These are phyloP conservation scores for Pythium phragmitis DNA, from an alignment of 352 stramenopile genomes.

Conservation along the genomic window DNA sequence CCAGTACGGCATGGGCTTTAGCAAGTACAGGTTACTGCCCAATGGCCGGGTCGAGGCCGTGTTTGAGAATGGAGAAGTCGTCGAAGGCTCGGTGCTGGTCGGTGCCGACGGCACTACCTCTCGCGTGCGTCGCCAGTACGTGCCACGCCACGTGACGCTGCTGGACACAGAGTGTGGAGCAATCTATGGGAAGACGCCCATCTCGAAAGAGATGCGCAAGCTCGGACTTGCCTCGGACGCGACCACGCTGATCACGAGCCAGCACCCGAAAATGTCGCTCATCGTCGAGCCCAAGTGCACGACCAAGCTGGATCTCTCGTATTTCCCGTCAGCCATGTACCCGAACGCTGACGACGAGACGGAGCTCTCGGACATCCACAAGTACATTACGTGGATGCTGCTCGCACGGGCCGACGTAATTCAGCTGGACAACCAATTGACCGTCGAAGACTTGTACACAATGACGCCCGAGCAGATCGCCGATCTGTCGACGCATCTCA, in stretches of 20 bases:
- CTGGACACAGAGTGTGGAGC: slow-evolving; percentile 62
- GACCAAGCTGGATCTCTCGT: slow-evolving; percentile 33
- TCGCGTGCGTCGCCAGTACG: slow-evolving; percentile 56
- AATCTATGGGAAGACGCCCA: slow-evolving; percentile 67
- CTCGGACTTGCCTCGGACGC: slow-evolving; percentile 48
- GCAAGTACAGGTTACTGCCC: slow-evolving; percentile 37
- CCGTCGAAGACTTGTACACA: slow-evolving; percentile 41
- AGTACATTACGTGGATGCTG: slow-evolving; percentile 69
- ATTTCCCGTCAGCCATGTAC: slow-evolving; percentile 18
- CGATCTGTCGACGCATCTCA: slow-evolving; percentile 48
- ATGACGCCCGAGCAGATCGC: slow-evolving; percentile 49
- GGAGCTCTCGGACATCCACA: slow-evolving; percentile 34
- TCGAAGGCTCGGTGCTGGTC: slow-evolving; percentile 50
- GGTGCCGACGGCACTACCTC: slow-evolving; percentile 63
- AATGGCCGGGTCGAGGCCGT: slow-evolving; percentile 51
- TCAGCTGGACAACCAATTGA: slow-evolving; percentile 28
- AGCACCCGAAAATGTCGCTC: slow-evolving; percentile 49
- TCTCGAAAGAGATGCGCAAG: slow-evolving; percentile 35
- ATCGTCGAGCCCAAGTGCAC: slow-evolving; percentile 51
- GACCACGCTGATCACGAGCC: slow-evolving; percentile 47
- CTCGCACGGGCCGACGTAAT: slow-evolving; percentile 48
- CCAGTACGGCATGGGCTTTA: slow-evolving; percentile 58
- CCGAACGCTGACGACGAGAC: slow-evolving; percentile 11
- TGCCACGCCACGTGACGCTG: slow-evolving; percentile 42
- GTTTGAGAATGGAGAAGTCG: slow-evolving; percentile 50